Percentiles rank a stretch among this genome's conserved stretches.
These are phyloP conservation scores for Sphaerostilbella broomeana DNA, from an alignment of 2,329 filamentous ascomycete species.

Conservation along the genomic window DNA sequence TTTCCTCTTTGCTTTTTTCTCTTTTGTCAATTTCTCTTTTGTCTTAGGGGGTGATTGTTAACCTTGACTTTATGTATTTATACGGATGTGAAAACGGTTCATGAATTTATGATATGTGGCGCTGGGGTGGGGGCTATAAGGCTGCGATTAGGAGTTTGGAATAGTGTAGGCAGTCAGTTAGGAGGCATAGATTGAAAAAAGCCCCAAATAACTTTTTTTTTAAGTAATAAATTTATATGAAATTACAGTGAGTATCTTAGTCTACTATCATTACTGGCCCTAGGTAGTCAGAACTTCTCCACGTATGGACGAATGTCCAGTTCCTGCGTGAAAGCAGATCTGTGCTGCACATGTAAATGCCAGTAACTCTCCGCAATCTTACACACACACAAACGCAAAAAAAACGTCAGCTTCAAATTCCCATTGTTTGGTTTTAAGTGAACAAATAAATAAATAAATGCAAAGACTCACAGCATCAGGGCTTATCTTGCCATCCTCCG, in stretches of 20 bases:
- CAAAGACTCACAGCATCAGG: constrained; percentile 60
- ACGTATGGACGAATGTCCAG: constrained; percentile 73
- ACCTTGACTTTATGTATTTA: no score
- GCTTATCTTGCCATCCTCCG: constrained; percentile 57
- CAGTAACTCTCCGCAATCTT: constrained; percentile 88
- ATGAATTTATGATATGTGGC: not conserved
- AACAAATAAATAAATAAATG: not conserved
- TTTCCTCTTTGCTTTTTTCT: not conserved
- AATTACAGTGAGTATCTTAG: no score
- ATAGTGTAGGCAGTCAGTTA: no score
- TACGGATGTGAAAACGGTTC: not conserved
- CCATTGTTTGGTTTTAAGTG: no score
- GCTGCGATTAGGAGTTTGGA: no score
- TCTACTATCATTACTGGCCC: no score
- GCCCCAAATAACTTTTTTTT: no score
- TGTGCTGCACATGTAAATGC: constrained; percentile 73
- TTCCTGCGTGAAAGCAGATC: constrained; percentile 74
- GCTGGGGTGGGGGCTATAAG: no score
- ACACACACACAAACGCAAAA: not conserved
- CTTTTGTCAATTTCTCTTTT: not conserved
- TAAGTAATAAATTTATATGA: no score
- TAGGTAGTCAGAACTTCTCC: constrained; percentile 64
- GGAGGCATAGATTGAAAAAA: no score
- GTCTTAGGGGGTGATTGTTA: not conserved
- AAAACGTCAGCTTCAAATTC: no score